Conservation (phyloP, 2,329 filamentous ascomycete genomes). For the Exophiala mesophila region DNA sequence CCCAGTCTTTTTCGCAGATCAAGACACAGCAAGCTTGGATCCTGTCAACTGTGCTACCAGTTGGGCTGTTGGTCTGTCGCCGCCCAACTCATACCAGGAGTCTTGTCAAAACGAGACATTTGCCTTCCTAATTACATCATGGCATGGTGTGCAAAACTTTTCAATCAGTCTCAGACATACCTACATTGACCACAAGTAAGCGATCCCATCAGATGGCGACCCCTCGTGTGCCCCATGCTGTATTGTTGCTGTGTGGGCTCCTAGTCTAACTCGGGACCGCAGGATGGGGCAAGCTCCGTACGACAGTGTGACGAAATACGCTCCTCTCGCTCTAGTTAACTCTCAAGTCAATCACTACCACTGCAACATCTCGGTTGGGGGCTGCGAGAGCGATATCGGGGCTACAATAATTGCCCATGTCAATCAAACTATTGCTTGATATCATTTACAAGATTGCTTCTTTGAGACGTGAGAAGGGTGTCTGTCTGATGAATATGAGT, state of each 20-base stretch:
- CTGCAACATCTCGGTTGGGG: conserved; percentile 18
- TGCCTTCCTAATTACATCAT: conserved; percentile 18
- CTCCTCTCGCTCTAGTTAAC: conserved; percentile 18
- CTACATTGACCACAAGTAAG: conserved; percentile 22
- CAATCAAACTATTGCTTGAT: conserved; percentile 17
- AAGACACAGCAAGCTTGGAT: conserved; percentile 20
- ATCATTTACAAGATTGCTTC: no score
- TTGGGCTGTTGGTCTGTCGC: conserved; percentile 21
- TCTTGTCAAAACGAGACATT: conserved; percentile 21
- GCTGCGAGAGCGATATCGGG: conserved; percentile 15
- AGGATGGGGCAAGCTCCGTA: conserved; percentile 20
- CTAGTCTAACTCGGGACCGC: background rate
- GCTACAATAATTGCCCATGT: conserved; percentile 18
- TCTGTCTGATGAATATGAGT: no score
- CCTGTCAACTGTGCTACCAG: conserved; percentile 20
- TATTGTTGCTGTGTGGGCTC: background rate
- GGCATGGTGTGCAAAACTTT: conserved; percentile 19
- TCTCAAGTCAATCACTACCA: conserved; percentile 17
- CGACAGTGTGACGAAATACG: conserved; percentile 23
- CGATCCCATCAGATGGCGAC: no score
- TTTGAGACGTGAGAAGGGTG: no score
- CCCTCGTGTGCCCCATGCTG: no score
- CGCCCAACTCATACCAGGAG: conserved; percentile 8
- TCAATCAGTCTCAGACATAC: conserved; percentile 19
- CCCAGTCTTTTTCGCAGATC: conserved; percentile 24